Evolutionary conservation across 352 stramenopile species (phyloP), one percentile per base, ranked within the genome.

Genomic region (Blastocystis sp.): DNA sequence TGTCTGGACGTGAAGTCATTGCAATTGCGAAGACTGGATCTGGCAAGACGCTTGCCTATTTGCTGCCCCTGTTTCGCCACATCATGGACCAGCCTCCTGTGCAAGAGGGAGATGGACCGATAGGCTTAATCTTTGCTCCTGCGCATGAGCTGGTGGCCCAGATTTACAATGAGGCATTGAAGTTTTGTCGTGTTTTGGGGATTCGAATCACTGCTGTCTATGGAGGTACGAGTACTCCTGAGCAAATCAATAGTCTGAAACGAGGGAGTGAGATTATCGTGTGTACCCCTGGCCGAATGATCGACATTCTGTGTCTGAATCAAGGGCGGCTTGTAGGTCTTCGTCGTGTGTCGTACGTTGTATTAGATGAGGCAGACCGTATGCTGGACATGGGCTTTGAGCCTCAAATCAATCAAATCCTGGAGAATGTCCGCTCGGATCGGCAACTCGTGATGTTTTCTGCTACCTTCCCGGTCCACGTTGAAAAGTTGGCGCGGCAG

Each of bases 381-480:
- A 99, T 99, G 95, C 99, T 99, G 91, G 98, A 99, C 91, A 99
- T 99, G 97, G 98, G 97, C 11, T 99, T 99, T 91, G 96, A 98
- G 88, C 97, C 97, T 13, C 98, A 99, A 91, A 91, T 94, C 54
- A 91, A 90, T 66, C 62, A 53, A 90, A 98, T 98, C 75, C 94
- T 97, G 91, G 91, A 95, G 90, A 96, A 98, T 59, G 94, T 97
- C 87, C 94, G 95, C 0, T 92, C 94, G 34, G 94, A 97, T 89
- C 93, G 95, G 1, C 95, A 98, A 85, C 97, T 94, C 5, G 89
- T 98, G 16, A 93, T 99, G 24, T 99, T 99, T 90, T 98, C 95
- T 7, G 98, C 98, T 3, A 99, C 98, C 1, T 99, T 99, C 91
- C 96, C 92, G 6, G 66, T 65, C 55, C 90, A 92, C 37, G 91